Conservation (phyloP, 352 stramenopile species). For the Thraustochytrium sp. region DNA sequence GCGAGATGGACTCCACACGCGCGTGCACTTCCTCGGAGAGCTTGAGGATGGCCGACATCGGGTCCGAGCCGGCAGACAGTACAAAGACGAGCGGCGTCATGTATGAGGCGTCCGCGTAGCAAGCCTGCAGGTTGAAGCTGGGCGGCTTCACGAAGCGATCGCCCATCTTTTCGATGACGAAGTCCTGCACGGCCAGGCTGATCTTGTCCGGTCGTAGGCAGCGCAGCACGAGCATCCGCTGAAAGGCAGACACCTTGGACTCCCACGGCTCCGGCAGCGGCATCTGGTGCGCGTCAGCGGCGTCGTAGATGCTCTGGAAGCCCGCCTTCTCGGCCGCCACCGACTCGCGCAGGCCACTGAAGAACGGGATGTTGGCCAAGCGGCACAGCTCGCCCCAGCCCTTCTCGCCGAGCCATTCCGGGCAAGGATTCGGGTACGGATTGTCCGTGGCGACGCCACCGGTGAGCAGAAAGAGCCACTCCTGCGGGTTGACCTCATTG, state of each 20-base stretch:
- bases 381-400: slow-evolving; percentile 85
- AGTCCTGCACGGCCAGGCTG: slow-evolving; percentile 79
- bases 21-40: slow-evolving; percentile 74
- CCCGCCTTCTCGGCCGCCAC: slow-evolving; percentile 56
- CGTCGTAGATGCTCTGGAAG: slow-evolving; percentile 64
- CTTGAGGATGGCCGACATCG: slow-evolving; percentile 86
- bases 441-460: slow-evolving; percentile 83
- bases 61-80: slow-evolving; percentile 83
- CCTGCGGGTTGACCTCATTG: slow-evolving; percentile 61
- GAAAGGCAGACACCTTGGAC: slow-evolving; percentile 62
- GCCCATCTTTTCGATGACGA: slow-evolving; percentile 70
- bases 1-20: slow-evolving; percentile 84
- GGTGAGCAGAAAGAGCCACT: slow-evolving; percentile 90
- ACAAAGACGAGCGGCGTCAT: slow-evolving; percentile 89
- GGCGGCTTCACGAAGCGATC: slow-evolving; percentile 85
- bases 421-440: slow-evolving; percentile 71
- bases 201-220: slow-evolving; percentile 86
- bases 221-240: slow-evolving; percentile 78
- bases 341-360: slow-evolving; percentile 84
- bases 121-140: slow-evolving; percentile 83
- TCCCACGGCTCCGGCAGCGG: slow-evolving; percentile 63
- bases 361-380: slow-evolving; percentile 72
- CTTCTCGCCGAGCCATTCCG: slow-evolving; percentile 82
- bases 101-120: slow-evolving; percentile 87
- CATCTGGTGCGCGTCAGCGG: slow-evolving; percentile 68